Conservation (phyloP, 2,329 filamentous ascomycete genomes). For the Phymatotrichopsis omnivora region DNA sequence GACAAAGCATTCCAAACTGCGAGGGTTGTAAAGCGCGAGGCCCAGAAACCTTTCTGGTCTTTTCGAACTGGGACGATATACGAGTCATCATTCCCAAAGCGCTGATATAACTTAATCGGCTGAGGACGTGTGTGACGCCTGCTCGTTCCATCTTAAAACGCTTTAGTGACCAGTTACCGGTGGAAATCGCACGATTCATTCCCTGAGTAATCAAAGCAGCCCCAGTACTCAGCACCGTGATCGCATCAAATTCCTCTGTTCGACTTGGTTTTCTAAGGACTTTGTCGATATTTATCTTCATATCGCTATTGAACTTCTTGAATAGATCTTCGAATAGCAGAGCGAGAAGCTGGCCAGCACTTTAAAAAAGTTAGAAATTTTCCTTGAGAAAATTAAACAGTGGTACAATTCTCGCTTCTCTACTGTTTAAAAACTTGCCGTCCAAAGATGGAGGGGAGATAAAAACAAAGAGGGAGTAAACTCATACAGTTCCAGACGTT, state of each 20-base stretch:
- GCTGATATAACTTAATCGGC: conserved; percentile 88
- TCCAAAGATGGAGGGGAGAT: background rate
- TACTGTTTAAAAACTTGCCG: conserved; percentile 8
- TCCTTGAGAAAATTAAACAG: background rate
- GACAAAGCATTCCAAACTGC: conserved; percentile 96
- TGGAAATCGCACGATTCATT: conserved; percentile 92
- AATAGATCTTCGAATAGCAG: conserved; percentile 95
- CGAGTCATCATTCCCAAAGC: conserved; percentile 99
- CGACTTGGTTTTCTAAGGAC: conserved; percentile 88
- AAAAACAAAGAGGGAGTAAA: background rate
- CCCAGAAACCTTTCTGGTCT: conserved; percentile 91
- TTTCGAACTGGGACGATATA: conserved; percentile 97
- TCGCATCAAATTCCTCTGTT: conserved; percentile 77
- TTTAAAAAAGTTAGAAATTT: conserved; percentile 4
- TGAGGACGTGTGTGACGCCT: conserved; percentile 91
- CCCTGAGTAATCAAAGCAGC: conserved; percentile 81
- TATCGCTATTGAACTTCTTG: conserved; percentile 81
- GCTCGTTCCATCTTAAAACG: conserved; percentile 98
- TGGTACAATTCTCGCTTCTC: too few species aligned
- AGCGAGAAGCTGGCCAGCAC: conserved; percentile 81
- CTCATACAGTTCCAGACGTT: conserved; percentile 69
- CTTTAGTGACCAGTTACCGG: conserved; percentile 95
- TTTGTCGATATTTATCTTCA: conserved; percentile 92
- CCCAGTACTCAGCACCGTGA: conserved; percentile 71
- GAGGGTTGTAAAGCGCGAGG: conserved; percentile 93